Conservation (phyloP, 139 green algal species). For the Gonium pectorale region DNA sequence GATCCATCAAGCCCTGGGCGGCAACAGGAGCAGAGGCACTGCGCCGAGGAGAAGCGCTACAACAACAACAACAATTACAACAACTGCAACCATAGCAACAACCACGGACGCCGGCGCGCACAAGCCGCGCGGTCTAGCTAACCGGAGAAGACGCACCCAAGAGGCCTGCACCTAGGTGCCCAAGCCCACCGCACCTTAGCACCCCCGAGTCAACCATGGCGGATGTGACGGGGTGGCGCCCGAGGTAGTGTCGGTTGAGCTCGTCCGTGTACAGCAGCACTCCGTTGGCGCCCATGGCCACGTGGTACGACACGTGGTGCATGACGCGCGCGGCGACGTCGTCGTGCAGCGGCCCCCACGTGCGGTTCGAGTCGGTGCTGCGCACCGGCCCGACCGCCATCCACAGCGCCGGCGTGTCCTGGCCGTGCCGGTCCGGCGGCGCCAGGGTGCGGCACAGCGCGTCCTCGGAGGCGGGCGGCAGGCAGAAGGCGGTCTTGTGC, state of each 20-base stretch:
- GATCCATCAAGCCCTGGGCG: too few relatives aligned
- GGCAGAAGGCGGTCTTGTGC: background rate
- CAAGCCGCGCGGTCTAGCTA: background rate
- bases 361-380: background rate
- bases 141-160: too few relatives aligned
- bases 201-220: too few relatives aligned
- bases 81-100: background rate
- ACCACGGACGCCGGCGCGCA: background rate
- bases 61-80: background rate
- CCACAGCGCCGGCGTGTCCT: background rate
- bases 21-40: background rate
- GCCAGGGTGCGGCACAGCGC: background rate
- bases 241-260: background rate
- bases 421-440: background rate
- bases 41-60: background rate
- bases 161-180: too few relatives aligned
- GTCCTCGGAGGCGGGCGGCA: background rate
- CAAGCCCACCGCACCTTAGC: background rate
- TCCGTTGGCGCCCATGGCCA: background rate
- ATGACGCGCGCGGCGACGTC: background rate
- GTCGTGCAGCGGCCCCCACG: background rate
- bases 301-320: constrained; percentile 14
- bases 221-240: too few relatives aligned
- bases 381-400: background rate
- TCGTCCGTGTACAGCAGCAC: constrained; percentile 28